A percentile compares a stretch with the other conserved stretches of the same genome.
Conservation (phyloP, 176 grass and related monocot species). For the Themeda triandra region DNA sequence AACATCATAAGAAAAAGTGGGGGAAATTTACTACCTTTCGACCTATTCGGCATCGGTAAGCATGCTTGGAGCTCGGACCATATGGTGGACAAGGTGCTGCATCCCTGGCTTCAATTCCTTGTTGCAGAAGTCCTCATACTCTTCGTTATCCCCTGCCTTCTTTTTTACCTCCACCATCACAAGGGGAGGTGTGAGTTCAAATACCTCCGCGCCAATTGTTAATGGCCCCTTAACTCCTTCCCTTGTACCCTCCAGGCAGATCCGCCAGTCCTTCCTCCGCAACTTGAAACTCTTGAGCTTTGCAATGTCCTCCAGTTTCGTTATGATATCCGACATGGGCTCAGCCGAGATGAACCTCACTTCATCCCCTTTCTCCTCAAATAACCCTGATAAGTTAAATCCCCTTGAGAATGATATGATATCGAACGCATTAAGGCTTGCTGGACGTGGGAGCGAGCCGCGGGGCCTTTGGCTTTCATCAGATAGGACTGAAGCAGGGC, state of each 20-base stretch:
- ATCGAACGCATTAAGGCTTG: constrained; percentile 95
- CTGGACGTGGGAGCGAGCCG: constrained; percentile 55
- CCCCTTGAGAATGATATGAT: constrained; percentile 96
- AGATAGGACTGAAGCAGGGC: constrained; percentile 61
- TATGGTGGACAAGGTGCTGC: constrained; percentile 66
- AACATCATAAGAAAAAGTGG: neutral
- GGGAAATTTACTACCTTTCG: constrained; percentile 29
- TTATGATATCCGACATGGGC: constrained; percentile 58
- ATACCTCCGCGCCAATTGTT: constrained; percentile 77
- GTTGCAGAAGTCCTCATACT: constrained; percentile 89
- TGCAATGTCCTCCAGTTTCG: constrained; percentile 90
- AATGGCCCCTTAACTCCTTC: constrained; percentile 93
- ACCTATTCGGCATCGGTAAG: constrained; percentile 32
- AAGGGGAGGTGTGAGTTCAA: constrained; percentile 83
- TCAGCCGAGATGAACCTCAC: constrained; percentile 73
- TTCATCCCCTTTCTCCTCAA: constrained; percentile 80
- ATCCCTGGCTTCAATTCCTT: constrained; percentile 93
- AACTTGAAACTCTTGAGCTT: constrained; percentile 68
- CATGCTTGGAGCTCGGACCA: constrained; percentile 25
- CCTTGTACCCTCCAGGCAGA: constrained; percentile 87
- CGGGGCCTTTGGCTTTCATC: constrained; percentile 40
- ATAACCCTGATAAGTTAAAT: constrained; percentile 87
- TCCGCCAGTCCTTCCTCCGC: constrained; percentile 79
- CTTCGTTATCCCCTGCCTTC: constrained; percentile 72
- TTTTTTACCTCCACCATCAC: constrained; percentile 98